Percentiles rank a stretch among this genome's conserved stretches.
Evolutionary conservation across 23 red algal genomes (phyloP).

Genomic region (Agarophyton chilense): DNA sequence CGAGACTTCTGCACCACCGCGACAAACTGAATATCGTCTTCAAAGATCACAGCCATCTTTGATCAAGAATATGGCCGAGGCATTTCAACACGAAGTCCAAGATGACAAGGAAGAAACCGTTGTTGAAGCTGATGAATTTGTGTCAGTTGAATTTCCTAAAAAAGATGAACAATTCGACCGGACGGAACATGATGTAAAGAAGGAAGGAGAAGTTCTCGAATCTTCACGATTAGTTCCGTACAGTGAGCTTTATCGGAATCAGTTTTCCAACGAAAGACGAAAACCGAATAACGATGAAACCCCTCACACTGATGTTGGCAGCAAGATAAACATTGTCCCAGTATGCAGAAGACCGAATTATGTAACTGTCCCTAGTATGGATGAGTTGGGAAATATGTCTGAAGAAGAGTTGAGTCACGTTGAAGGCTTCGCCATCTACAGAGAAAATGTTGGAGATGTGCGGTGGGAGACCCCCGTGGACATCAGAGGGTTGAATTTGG

Average conservation of each 20-base stretch:
- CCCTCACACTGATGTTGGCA: not conserved
- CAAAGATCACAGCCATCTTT: not conserved
- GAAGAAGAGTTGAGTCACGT: constrained; percentile 73
- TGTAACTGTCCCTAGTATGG: constrained; percentile 41
- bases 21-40: not conserved
- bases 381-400: constrained; percentile 35
- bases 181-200: not conserved
- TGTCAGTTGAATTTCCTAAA: not conserved
- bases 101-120: constrained; percentile 25
- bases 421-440: constrained; percentile 56
- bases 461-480: constrained; percentile 73
- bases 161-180: not conserved
- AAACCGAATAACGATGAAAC: not conserved
- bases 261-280: not conserved
- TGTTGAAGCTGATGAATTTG: not conserved
- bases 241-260: constrained; percentile 41
- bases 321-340: constrained; percentile 14
- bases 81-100: not conserved
- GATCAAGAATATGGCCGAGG: not conserved
- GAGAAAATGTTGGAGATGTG: constrained; percentile 73
- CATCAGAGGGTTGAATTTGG: constrained; percentile 78
- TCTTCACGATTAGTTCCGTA: constrained; percentile 23
- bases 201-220: constrained; percentile 1
- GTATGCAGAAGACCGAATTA: constrained; percentile 42
- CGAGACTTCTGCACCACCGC: not conserved